Evolutionary conservation across 1,284 basidiomycete genomes (phyloP).

Genomic region (Puccinia novopanici): DNA sequence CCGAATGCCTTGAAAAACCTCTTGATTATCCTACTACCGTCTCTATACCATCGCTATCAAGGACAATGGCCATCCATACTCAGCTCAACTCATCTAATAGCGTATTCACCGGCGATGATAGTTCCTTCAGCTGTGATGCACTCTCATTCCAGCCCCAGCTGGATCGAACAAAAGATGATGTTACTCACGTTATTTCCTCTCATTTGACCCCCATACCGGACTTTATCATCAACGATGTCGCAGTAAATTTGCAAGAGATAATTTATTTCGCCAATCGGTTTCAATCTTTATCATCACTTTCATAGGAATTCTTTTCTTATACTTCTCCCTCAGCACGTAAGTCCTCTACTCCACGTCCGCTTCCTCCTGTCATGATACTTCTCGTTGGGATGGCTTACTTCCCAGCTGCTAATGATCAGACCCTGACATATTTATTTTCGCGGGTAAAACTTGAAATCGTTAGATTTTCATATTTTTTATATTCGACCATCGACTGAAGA

Average conservation of each 20-base stretch:
- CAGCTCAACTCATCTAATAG: not conserved
- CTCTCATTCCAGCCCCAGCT: not conserved
- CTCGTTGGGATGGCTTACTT: no score
- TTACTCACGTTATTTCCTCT: not conserved
- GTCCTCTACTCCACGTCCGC: slow-evolving; percentile 18
- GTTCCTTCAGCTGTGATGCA: not conserved
- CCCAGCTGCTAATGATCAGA: no score
- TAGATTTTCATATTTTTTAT: slow-evolving; percentile 77
- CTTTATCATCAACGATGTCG: not conserved
- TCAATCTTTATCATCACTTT: slow-evolving; percentile 77
- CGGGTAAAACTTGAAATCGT: not conserved
- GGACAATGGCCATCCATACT: not conserved
- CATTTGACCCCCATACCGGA: not conserved
- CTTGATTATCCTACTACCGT: not conserved
- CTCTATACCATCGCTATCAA: not conserved
- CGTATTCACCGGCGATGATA: not conserved
- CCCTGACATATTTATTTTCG: not conserved
- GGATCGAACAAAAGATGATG: not conserved
- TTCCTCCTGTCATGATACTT: not conserved
- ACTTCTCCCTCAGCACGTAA: slow-evolving; percentile 77
- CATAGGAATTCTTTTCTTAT: slow-evolving; percentile 73
- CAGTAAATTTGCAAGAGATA: slow-evolving; percentile 15
- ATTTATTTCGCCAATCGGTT: slow-evolving; percentile 69
- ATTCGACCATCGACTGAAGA: slow-evolving; percentile 95
- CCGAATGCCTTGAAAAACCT: not conserved